Conservation (phyloP, 306 rosid genomes). For the Trichosanthes truncata region DNA sequence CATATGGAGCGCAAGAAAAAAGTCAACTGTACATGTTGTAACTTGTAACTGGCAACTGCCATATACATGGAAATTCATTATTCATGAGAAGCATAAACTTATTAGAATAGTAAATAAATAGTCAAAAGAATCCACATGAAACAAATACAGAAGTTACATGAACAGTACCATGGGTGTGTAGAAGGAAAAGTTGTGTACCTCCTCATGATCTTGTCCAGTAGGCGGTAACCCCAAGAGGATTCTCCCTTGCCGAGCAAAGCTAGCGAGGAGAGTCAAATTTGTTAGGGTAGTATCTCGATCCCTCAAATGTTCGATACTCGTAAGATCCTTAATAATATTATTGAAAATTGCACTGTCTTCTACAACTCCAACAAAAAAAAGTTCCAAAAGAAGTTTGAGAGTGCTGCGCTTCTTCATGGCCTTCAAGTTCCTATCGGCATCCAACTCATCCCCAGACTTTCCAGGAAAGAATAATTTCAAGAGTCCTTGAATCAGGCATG, state of each 20-base stretch:
- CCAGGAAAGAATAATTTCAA: slow-evolving; percentile 88
- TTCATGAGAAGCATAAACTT: background rate
- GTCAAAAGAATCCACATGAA: background rate
- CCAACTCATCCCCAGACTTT: slow-evolving; percentile 74
- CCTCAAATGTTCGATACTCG: slow-evolving; percentile 74
- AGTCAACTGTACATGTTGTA: background rate
- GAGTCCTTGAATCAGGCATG: slow-evolving; percentile 86
- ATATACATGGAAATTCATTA: background rate
- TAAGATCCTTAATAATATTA: slow-evolving; percentile 82
- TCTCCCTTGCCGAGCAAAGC: slow-evolving; percentile 99
- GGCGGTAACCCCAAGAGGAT: slow-evolving; percentile 69
- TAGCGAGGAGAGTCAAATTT: slow-evolving; percentile 94
- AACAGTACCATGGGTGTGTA: background rate
- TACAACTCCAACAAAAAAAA: slow-evolving; percentile 86
- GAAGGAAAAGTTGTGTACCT: slow-evolving; percentile 34
- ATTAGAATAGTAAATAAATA: background rate
- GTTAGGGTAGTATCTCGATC: slow-evolving; percentile 91
- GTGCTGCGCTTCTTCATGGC: slow-evolving; percentile 98
- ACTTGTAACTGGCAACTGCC: background rate
- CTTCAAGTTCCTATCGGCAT: slow-evolving; percentile 70
- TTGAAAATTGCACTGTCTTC: slow-evolving; percentile 75
- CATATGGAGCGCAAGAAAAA: background rate
- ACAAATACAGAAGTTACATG: background rate
- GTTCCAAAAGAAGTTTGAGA: slow-evolving; percentile 83
- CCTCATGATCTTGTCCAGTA: slow-evolving; percentile 75